Base-by-base conservation (phyloP, 305 asterid genomes). In the Fraxinus dipetala region DNA sequence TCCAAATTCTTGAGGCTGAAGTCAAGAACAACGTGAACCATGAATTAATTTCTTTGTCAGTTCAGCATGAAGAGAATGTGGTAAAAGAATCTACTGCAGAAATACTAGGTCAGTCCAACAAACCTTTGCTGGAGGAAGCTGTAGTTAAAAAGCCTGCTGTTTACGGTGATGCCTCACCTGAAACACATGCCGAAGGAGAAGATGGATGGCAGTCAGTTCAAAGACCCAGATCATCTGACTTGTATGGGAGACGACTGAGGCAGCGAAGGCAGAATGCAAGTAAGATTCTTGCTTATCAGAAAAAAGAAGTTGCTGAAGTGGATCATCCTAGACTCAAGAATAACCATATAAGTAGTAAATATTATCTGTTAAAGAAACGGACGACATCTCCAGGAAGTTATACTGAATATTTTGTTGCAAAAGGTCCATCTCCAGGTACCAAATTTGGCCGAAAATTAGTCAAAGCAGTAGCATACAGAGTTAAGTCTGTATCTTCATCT, bases 121-220 rank as follows among this genome's bases (percentile, higher is more conserved):
- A 86, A 84, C 83, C 83, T 70, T 84, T 91, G 78, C 72, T 56
- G 74, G 85, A 80, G 77, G 92, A 91, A 85, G 80, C 82, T 86
- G 87, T 76, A 72, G 79, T 75, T 34, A 82, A 63, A 85, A 84
- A 82, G 69, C 77, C 88, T 18, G 78, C 84, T 56, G 81, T 74
- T 81, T 70, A 89, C 79, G 83, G 81, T 86, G 89, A 91, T 72
- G 83, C 84, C 79, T 79, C 90, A 80, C 86, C 85, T 70, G 96
- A 93, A 85, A 80, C 87, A 83, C 92, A 87, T 79, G 90, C 89
- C 81, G 99, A 92, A 88, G 98, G 89, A 78, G 99, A 96, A 86
- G 97, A 96, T 11, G 98, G 97, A 61, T 96, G 99, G 99, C 99
- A 94, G 86, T 91, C 99, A 28, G 99, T 96, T 84, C 98, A 96